A percentile compares a stretch with the other conserved stretches of the same genome.
phyloP scores from a whole-genome alignment of 768 basidiomycete species.

The Suillus discolor region DNA sequence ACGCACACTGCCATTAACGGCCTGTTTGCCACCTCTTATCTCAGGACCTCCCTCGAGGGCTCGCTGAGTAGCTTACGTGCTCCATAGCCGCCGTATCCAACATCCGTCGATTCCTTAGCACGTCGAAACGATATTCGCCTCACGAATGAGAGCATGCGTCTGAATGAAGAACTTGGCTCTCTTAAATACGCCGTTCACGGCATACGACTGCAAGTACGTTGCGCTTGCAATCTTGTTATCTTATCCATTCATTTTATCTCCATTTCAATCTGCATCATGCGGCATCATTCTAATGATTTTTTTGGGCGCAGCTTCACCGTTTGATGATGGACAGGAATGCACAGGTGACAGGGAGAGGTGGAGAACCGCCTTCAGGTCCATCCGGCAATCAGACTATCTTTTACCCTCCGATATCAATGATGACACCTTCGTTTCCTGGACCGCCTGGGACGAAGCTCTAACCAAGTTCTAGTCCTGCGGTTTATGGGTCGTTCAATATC shows the following conservation, averaged over 20 bases:
- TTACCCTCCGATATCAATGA: slow-evolving; percentile 28
- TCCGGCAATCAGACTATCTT: slow-evolving; percentile 25
- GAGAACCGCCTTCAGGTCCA: slow-evolving; percentile 25
- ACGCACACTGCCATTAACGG: slow-evolving; percentile 32
- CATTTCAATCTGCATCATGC: slow-evolving; percentile 3
- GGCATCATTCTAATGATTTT: slow-evolving; percentile 13
- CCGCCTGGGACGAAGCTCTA: slow-evolving; percentile 35
- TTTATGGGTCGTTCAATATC: not conserved
- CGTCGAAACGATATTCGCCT: slow-evolving; percentile 68
- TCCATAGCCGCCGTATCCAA: slow-evolving; percentile 61
- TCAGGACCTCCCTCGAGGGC: slow-evolving; percentile 65
- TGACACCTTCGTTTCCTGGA: slow-evolving; percentile 31
- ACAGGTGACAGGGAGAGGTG: slow-evolving; percentile 49
- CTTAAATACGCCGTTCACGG: slow-evolving; percentile 73
- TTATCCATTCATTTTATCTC: slow-evolving; percentile 15
- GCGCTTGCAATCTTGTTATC: not conserved
- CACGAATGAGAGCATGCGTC: slow-evolving; percentile 68
- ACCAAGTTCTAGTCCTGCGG: not conserved
- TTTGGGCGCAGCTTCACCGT: slow-evolving; percentile 52
- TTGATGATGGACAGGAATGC: slow-evolving; percentile 80
- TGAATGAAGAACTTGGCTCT: slow-evolving; percentile 74
- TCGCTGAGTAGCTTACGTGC: slow-evolving; percentile 56
- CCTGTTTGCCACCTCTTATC: slow-evolving; percentile 62
- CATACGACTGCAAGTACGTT: slow-evolving; percentile 73
- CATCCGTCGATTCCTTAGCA: slow-evolving; percentile 60